Conservation (phyloP, 1,284 basidiomycete species). For the Mixia osmundae region DNA sequence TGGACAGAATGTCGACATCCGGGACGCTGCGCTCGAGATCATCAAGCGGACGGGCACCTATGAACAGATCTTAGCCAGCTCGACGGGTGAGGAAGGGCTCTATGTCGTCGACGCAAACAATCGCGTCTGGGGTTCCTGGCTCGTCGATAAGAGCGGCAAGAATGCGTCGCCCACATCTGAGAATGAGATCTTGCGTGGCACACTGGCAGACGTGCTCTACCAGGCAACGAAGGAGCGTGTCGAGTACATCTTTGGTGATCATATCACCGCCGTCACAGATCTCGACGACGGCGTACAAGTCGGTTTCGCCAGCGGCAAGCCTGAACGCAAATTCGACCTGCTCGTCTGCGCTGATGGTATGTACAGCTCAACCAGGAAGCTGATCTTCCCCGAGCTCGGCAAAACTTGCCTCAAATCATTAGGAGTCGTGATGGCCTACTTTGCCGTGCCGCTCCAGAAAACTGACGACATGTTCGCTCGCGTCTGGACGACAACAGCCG, state of each 20-base stretch:
- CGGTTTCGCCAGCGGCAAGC: background rate
- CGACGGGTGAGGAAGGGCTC: constrained; percentile 19
- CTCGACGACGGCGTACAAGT: background rate
- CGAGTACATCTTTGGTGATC: background rate
- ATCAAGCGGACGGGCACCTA: constrained; percentile 18
- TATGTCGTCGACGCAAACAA: constrained; percentile 13
- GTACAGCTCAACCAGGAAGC: too few species aligned
- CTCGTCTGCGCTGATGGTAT: constrained; percentile 10
- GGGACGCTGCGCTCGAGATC: constrained; percentile 16
- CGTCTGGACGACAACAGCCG: too few species aligned
- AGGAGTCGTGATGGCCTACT: too few species aligned
- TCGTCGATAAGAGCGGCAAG: constrained; percentile 5
- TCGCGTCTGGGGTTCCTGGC: constrained; percentile 10
- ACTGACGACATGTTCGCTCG: background rate
- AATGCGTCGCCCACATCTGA: constrained; percentile 8
- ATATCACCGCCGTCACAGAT: background rate
- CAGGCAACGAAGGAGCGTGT: constrained; percentile 2
- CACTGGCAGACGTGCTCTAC: constrained; percentile 13
- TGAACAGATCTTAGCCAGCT: constrained; percentile 10
- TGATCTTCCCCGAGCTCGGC: too few species aligned
- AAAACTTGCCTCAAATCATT: too few species aligned
- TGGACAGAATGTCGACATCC: constrained; percentile 22
- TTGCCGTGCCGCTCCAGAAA: too few species aligned
- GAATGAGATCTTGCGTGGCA: constrained; percentile 16
- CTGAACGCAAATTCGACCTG: constrained; percentile 11